Evolutionary conservation across 2,329 filamentous ascomycete genomes (phyloP), one percentile per base, ranked within the genome.

Genomic region (Aspergillus awamori): DNA sequence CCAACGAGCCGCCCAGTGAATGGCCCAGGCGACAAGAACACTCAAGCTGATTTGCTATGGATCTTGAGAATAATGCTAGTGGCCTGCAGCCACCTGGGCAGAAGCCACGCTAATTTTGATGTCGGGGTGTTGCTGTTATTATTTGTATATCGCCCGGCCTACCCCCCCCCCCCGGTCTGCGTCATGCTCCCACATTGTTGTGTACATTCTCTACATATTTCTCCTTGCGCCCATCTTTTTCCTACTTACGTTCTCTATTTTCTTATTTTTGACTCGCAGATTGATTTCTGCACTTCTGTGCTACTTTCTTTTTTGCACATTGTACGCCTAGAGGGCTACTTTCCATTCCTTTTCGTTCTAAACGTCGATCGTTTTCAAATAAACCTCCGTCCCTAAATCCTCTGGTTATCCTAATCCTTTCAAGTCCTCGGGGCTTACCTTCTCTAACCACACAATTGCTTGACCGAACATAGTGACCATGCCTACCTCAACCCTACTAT

Each of bases 401-500:
- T 24, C 47, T 47, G 61, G 51, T n/a, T 62, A 52, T 41, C 8
- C 22, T 48, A 33, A 54, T 33, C 22, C 28, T 17, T 39, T 13
- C 49, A 3, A 39, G 53, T 55, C 15, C 48, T 26, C 38, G 28
- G 8, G 26, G 8, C 53, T 28, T 24, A 8, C 8, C 52, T 49
- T n/a, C 28, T 49, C 8, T 60, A 10, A 10, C 28, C 26, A 43
- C 22, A n/a, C 17, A 30, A 39, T 52, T 49, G 17, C 36, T 45
- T 47, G 53, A 55, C 17, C 11, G n/a, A 13, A 36, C 5, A 24
- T 24, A 55, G 24, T 33, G n/a, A 67, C 60, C 15, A 76, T 76
- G 74, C 53, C 68, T 54, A 65, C 70, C 52, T 71, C 69, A 43
- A 69, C 68, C 36, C 55, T 71, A 39, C 65, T 73, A 33, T 63